phyloP scores from a whole-genome alignment of 345 rosid genomes.

The Raphanus sativus region DNA sequence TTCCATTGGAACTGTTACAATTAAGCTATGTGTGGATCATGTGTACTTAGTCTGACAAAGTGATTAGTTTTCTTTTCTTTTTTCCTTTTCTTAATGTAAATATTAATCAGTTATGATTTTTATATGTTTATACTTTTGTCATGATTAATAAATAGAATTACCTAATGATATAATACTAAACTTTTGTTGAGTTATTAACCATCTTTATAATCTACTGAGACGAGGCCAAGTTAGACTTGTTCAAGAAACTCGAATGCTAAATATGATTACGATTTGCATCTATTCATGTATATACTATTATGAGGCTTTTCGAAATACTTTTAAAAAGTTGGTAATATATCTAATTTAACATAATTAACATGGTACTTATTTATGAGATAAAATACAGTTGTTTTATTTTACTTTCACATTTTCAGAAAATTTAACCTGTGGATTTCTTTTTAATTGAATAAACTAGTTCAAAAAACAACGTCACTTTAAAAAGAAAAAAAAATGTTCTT shows the following conservation, averaged over 20 bases:
- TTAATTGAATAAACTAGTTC: background rate
- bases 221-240: slow-evolving; percentile 25
- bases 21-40: slow-evolving; percentile 52
- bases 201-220: background rate
- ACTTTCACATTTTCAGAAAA: background rate
- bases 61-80: slow-evolving; percentile 16
- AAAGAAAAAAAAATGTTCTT: background rate
- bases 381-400: background rate
- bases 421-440: background rate
- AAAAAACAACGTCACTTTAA: background rate
- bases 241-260: slow-evolving; percentile 11
- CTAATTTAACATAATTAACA: background rate
- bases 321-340: background rate
- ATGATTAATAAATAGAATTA: too few relatives aligned
- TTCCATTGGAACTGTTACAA: slow-evolving; percentile 54
- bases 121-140: too few relatives aligned
- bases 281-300: too few relatives aligned
- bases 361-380: too few relatives aligned
- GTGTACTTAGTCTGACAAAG: slow-evolving; percentile 42
- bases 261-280: background rate
- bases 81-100: background rate
- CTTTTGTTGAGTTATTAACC: background rate
- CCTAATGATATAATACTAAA: background rate
- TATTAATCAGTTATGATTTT: background rate
- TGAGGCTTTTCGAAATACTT: background rate